Percentiles rank a stretch among this genome's conserved stretches.
Conservation (phyloP, 2,329 filamentous ascomycete species). For the Acephala macrosclerotiorum region DNA sequence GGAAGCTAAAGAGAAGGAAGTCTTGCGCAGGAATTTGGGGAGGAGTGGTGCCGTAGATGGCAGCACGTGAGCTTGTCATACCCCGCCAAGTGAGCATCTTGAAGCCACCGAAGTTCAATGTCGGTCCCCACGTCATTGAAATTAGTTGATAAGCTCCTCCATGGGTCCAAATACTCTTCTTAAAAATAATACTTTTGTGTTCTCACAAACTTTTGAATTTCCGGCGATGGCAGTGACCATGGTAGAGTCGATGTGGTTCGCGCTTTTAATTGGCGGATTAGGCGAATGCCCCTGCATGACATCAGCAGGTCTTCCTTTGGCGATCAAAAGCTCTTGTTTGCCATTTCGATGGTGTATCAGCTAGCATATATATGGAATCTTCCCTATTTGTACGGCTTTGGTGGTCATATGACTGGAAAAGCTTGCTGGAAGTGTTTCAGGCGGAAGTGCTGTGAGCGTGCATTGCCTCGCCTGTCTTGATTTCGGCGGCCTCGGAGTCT, state of each 20-base stretch:
- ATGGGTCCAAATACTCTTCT: neutral
- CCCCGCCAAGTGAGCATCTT: slow-evolving; percentile 3
- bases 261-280: neutral
- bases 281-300: neutral
- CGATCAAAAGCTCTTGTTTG: neutral
- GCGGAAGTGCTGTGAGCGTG: no score
- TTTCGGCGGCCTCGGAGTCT: no score
- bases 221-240: neutral
- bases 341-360: no score
- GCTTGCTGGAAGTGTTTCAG: no score
- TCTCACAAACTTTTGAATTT: no score
- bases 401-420: no score
- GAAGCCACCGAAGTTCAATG: neutral
- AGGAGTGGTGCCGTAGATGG: neutral
- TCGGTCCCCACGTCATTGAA: neutral
- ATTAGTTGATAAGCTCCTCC: neutral
- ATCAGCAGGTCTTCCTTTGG: neutral
- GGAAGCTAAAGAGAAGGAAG: slow-evolving; percentile 14
- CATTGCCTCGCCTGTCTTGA: no score
- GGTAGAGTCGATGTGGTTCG: neutral
- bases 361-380: no score
- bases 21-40: neutral
- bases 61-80: neutral
- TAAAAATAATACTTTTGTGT: no score
- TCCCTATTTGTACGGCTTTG: no score